Evolutionary conservation across 2,329 filamentous ascomycete species (phyloP), one percentile per base, ranked within the genome.

Genomic region (Cordyceps farinosa): DNA sequence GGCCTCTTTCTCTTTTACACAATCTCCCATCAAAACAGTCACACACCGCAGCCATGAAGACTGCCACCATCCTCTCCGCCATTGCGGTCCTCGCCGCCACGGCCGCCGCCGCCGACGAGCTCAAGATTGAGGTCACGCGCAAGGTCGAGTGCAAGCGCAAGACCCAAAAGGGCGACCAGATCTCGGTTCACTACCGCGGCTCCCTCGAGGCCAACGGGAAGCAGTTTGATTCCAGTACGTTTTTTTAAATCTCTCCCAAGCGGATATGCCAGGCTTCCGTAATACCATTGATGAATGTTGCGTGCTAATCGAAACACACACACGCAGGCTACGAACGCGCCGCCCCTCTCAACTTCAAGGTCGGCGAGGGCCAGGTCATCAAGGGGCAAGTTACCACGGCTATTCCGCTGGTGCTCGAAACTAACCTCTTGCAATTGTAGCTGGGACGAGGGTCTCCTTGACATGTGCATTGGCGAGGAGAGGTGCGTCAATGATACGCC

Each of bases 381-480:
- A 88, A 90, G 79, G 94, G 94, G 88, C 91, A 74, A 71, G 86
- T 82, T 45, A 53, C 29, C 15, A 22, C 30, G 22, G 44, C 8
- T 29, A 13, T 40, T 40, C 38, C 15, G 13, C 38, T 13, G 10
- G 15, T 15, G 5, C 38, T 40, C 13, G 5, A 40, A 40, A 40
- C 38, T 40, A 40, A 40, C 11, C 38, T 45, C 15, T 17, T 7
- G 7, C 13, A 13, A 22, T 66, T 66, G 22, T 22, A 91, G 88
- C 73, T 97, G 93, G 94, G 94, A 98, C 71, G 78, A 96, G 74
- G 94, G 94, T 56, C 84, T 98, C 45, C 70, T 95, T 61, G 91
- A 91, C 72, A 97, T 98, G 93, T 98, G 95, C 78, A 90, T 96
- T 70, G 94, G 95, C 66, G 94, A 98, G 82, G 94, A 93, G 82